Base-by-base conservation (phyloP, 768 basidiomycete genomes). In the Neoboletus subvelutipes region DNA sequence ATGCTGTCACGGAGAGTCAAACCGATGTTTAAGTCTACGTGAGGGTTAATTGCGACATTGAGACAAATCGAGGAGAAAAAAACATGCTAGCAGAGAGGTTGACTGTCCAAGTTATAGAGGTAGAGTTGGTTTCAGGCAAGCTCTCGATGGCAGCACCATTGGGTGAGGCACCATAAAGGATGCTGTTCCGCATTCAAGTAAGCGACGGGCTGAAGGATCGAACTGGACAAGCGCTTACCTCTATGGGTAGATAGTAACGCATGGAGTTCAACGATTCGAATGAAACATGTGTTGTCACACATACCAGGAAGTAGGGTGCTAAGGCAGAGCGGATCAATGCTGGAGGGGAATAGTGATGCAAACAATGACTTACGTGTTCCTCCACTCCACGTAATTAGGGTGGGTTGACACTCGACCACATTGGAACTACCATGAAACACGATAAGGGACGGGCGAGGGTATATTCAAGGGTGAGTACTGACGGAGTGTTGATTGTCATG, bases 401-500 rank as follows among this genome's bases (percentile, higher is more conserved):
- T 68, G 13, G 90, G 85, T 62, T 84, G 69, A 71, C 90, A 92
- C 56, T 80, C 75, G 34, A 80, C 77, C 20, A 74, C 78, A 49
- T 75, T 78, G 39, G 68, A 15, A 37, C 86, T 88, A 59, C 2
- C 59, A 28, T 40, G 41, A 13, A 45, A 45, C 26, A 45, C 22
- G 54, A 58, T 59, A 13, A 64, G 49, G 49, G 46, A 41, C 26
- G 10, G 5, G 41, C 13, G 20, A 37, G 7, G 18, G 15, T 1
- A 49, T 3, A 39, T 36, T 28, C 24, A 40, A 15, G 17, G 9
- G 26, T 8, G 31, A 15, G 34, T 34, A 79, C 88, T 66, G 62
- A 90, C 89, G 90, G 90, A 37, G 90, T 92, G 69, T 88, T 85
- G 68, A 91, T 76, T 1, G 62, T 73, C 61, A 84, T n/a, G n/a